phyloP scores from a whole-genome alignment of 2,329 filamentous ascomycete genomes.

The Lomentospora prolificans region DNA sequence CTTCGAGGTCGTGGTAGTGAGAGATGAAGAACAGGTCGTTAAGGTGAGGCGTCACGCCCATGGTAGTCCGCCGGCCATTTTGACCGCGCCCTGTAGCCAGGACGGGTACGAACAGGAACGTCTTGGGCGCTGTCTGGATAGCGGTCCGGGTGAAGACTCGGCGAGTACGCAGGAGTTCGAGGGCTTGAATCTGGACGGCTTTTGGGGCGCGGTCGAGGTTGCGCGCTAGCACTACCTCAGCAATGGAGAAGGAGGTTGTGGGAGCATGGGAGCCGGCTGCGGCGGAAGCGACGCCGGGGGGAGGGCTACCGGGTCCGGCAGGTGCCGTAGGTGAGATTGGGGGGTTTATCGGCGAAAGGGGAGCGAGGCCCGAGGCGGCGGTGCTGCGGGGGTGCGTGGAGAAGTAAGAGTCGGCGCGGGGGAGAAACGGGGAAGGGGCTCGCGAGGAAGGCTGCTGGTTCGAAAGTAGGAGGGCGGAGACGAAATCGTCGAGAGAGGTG shows the following conservation, averaged over 20 bases:
- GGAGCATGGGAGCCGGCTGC: slow-evolving; percentile 10
- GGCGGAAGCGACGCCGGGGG: slow-evolving; percentile 5
- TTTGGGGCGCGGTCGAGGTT: slow-evolving; percentile 66
- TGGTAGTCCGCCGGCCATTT: slow-evolving; percentile 15
- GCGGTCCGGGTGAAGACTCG: slow-evolving; percentile 68
- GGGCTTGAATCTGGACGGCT: slow-evolving; percentile 71
- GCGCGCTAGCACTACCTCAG: slow-evolving; percentile 74
- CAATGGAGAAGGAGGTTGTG: slow-evolving; percentile 38
- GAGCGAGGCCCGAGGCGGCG: slow-evolving; percentile 14
- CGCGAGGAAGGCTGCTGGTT: slow-evolving; percentile 17
- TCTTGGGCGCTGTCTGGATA: slow-evolving; percentile 63
- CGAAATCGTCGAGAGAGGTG: slow-evolving; percentile 76
- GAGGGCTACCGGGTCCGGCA: neutral
- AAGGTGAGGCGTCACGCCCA: slow-evolving; percentile 45
- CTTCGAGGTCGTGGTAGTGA: slow-evolving; percentile 65
- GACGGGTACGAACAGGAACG: slow-evolving; percentile 74
- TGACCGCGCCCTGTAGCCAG: slow-evolving; percentile 40
- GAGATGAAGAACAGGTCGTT: slow-evolving; percentile 85
- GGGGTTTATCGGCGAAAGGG: slow-evolving; percentile 20
- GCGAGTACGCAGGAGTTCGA: slow-evolving; percentile 68
- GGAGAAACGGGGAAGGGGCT: slow-evolving; percentile 17
- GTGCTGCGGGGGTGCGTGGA: slow-evolving; percentile 19
- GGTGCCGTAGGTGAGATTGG: slow-evolving; percentile 13
- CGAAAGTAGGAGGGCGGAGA: slow-evolving; percentile 52
- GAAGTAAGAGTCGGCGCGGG: slow-evolving; percentile 8